Evolutionary conservation across 176 grass and related monocot species (phyloP), one percentile per base, ranked within the genome.

Genomic region (Carex scoparia): DNA sequence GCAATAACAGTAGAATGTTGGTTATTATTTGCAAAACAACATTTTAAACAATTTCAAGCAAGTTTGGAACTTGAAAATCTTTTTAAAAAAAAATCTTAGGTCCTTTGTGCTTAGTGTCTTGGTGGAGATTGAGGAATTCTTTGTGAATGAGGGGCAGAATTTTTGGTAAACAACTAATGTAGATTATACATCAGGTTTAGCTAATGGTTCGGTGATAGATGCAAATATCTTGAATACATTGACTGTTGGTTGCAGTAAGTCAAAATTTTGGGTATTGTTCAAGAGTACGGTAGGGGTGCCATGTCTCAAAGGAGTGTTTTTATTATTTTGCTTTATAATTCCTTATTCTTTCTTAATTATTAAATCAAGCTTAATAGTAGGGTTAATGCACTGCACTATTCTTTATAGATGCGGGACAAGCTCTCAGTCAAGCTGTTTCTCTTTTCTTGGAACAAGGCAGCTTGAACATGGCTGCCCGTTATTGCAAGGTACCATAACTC

Each of bases 381-480:
- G 27, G 19, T 65, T 65, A 65, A 65, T 65, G 62, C 62, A 31
- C 23, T 28, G 27, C 23, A 12, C 9, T 70, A 74, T 54, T 87
- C 61, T 74, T 69, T 87, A 82, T 89, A 97, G 90, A 97, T 90
- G 94, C 92, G 87, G 89, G 87, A 15, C 84, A 94, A 69, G 86
- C 87, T 5, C 86, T 97, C 69, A 91, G 89, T 42, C 81, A 97
- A 81, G 91, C 94, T 64, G 90, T 94, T 75, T 92, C 94, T 81
- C 87, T 94, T 74, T 94, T 97, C 89, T 65, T 97, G 86, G 92
- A 97, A 90, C 94, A 94, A 84, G 94, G 94, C 48, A 89, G 92
- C 83, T 84, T 97, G 80, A 97, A 91, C 87, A 97, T 97, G 94
- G 92, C 94, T 35, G 94, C 94, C 86, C 92, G 94, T 91, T 93